phyloP scores from a whole-genome alignment of 2,329 filamentous ascomycete genomes.

The Aspergillus fischeri region DNA sequence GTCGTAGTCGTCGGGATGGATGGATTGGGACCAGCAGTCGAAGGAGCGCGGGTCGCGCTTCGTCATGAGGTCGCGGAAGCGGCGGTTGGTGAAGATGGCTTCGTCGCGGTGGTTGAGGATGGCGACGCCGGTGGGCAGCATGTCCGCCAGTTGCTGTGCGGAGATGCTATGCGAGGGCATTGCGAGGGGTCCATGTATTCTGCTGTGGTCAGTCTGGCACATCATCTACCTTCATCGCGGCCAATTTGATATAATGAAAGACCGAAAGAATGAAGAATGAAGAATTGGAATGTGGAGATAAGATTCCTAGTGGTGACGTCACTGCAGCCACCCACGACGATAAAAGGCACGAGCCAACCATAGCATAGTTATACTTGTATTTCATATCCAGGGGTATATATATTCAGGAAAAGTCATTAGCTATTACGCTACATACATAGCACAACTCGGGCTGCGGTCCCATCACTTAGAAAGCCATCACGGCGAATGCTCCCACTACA shows the following conservation, averaged over 20 bases:
- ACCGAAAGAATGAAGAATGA: neutral
- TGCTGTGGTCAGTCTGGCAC: too few relatives aligned
- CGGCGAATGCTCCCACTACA: conserved; percentile 30
- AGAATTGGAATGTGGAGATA: neutral
- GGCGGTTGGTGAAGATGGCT: conserved; percentile 16
- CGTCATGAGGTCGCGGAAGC: conserved; percentile 17
- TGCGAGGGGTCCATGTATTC: neutral
- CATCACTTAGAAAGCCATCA: conserved; percentile 31
- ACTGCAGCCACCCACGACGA: neutral
- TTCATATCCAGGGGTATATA: neutral
- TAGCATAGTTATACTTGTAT: neutral
- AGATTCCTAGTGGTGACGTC: neutral
- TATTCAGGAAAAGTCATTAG: neutral
- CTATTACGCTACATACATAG: neutral
- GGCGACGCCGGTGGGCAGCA: conserved; percentile 20
- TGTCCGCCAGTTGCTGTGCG: conserved; percentile 25
- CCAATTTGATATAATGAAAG: neutral
- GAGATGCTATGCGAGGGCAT: conserved; percentile 2
- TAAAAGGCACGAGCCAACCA: too few relatives aligned
- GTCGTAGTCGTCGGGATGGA: conserved; percentile 18
- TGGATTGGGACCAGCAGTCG: conserved; percentile 14
- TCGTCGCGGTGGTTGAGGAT: conserved; percentile 18
- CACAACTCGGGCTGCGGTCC: neutral
- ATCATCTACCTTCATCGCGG: neutral
- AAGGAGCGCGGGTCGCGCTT: conserved; percentile 3